These are phyloP conservation scores for Colletotrichum paranaense DNA, from an alignment of 2,329 filamentous ascomycete species.

Conservation along the genomic window DNA sequence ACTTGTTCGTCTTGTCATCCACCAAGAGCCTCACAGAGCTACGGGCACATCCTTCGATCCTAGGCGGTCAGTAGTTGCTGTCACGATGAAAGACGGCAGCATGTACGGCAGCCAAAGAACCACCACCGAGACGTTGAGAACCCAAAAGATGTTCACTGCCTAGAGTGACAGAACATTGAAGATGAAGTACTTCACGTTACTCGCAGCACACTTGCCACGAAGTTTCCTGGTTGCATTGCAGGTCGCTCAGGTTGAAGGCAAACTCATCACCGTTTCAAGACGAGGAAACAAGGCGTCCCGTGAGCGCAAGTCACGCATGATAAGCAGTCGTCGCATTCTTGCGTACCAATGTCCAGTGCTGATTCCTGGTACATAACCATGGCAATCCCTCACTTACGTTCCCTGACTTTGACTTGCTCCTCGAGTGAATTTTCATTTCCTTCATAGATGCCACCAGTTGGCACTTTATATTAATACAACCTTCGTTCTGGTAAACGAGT, in stretches of 20 bases:
- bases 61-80: background rate
- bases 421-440: constrained; percentile 14
- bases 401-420: background rate
- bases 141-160: no score
- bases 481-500: background rate
- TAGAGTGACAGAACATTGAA: no score
- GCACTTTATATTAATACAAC: background rate
- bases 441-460: constrained; percentile 6
- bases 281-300: constrained; percentile 17
- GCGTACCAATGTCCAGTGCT: constrained; percentile 6
- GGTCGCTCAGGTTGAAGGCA: background rate
- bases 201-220: background rate
- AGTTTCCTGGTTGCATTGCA: background rate
- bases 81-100: background rate
- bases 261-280: constrained; percentile 28
- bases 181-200: background rate
- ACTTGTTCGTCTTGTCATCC: background rate
- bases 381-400: background rate
- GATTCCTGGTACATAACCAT: constrained; percentile 19
- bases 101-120: background rate
- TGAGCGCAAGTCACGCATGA: constrained; percentile 12
- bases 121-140: background rate
- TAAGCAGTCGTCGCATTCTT: constrained; percentile 24
- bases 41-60: background rate
- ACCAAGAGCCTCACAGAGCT: background rate